Conservation (phyloP, 106 monocot genomes). For the Dactylorhiza incarnata region DNA sequence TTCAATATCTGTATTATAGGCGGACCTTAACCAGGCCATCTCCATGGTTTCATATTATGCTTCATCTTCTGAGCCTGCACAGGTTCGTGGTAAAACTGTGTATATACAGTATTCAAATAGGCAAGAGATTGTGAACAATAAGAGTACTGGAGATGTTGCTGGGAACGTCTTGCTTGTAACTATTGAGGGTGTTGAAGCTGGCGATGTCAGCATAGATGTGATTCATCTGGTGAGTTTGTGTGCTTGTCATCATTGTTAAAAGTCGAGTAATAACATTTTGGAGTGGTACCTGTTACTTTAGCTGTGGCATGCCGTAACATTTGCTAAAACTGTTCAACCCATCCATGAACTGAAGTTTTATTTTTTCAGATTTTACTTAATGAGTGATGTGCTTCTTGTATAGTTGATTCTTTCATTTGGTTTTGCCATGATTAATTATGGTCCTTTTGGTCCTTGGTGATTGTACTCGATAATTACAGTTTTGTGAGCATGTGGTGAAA, state of each 20-base stretch:
- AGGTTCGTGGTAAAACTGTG: slow-evolving; percentile 75
- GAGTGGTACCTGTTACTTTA: not conserved
- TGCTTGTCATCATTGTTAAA: not conserved
- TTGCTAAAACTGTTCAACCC: not conserved
- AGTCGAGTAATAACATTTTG: not conserved
- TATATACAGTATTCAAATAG: slow-evolving; percentile 75
- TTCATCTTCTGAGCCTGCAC: slow-evolving; percentile 63
- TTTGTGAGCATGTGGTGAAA: not conserved
- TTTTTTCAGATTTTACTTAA: not conserved
- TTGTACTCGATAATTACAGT: not conserved
- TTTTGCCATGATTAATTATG: not conserved
- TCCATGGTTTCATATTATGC: slow-evolving; percentile 76
- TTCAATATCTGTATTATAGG: slow-evolving; percentile 13
- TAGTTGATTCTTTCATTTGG: not conserved
- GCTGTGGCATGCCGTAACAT: not conserved
- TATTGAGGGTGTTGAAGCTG: slow-evolving; percentile 71
- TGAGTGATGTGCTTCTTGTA: not conserved
- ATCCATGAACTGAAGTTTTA: not conserved
- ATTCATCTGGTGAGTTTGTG: slow-evolving; percentile 47
- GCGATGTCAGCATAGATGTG: slow-evolving; percentile 80
- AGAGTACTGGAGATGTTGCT: slow-evolving; percentile 54
- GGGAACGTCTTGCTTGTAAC: slow-evolving; percentile 77
- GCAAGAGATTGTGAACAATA: slow-evolving; percentile 76
- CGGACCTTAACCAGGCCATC: slow-evolving; percentile 66
- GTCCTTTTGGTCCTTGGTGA: not conserved